Evolutionary conservation across 805 yeast genomes (phyloP).

Genomic region (Isabelozyma rhagii): DNA sequence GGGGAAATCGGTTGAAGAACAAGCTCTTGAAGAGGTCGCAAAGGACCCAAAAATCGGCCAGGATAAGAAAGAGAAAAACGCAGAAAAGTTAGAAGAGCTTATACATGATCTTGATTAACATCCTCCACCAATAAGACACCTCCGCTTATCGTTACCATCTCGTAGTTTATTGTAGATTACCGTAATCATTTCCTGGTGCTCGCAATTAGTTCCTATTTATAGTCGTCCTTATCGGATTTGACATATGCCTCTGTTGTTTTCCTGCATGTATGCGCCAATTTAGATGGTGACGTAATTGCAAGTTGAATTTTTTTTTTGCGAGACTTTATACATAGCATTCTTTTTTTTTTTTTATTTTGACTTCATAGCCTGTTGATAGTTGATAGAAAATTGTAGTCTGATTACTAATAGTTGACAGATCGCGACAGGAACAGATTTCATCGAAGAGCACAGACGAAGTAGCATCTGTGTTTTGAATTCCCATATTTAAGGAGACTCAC

Average conservation of each 20-base stretch:
- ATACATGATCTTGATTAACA: not conserved
- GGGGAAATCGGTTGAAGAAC: constrained; percentile 33
- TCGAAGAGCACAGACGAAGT: not conserved
- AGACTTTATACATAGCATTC: not conserved
- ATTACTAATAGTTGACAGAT: too few species aligned
- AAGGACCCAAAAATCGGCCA: constrained; percentile 30
- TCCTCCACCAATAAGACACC: not conserved
- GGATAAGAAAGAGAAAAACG: constrained; percentile 21
- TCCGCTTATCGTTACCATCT: not conserved
- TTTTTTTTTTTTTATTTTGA: too few species aligned
- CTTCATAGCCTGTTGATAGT: not conserved
- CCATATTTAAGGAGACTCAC: not conserved
- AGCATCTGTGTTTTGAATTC: too few species aligned
- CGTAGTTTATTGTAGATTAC: too few species aligned
- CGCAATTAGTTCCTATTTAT: not conserved
- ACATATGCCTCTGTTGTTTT: too few species aligned
- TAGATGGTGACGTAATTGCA: not conserved
- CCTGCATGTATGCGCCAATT: not conserved
- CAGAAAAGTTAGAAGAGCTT: constrained; percentile 17
- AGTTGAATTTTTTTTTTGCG: not conserved
- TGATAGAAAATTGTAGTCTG: not conserved
- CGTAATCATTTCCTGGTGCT: not conserved
- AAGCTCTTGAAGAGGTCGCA: constrained; percentile 29
- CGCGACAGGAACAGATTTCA: too few species aligned
- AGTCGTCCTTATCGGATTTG: not conserved